Evolutionary conservation across 2,329 filamentous ascomycete genomes (phyloP).

Genomic region (Venturia nashicola): DNA sequence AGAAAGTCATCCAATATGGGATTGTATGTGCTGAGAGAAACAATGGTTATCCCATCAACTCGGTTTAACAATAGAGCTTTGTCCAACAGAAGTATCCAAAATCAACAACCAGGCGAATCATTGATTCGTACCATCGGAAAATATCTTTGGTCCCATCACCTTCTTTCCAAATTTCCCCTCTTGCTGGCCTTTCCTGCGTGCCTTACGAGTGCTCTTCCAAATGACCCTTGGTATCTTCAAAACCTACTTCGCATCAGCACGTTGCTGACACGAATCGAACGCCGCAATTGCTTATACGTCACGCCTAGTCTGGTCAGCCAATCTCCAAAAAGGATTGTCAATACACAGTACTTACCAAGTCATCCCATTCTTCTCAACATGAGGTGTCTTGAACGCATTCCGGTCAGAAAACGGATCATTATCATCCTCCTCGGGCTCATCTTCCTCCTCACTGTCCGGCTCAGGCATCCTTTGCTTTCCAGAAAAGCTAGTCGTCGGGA

Average conservation of each 20-base stretch:
- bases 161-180: background rate
- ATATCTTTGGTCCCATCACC: too few species aligned
- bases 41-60: too few species aligned
- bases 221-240: background rate
- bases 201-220: background rate
- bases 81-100: too few species aligned
- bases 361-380: constrained; percentile 27
- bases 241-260: background rate
- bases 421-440: constrained; percentile 23
- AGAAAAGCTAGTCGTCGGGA: constrained; percentile 13
- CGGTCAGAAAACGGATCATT: constrained; percentile 72
- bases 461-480: constrained; percentile 31
- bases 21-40: too few species aligned
- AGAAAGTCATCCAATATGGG: too few species aligned
- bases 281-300: background rate
- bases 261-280: background rate
- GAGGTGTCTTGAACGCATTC: constrained; percentile 53
- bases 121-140: too few species aligned
- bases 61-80: too few species aligned
- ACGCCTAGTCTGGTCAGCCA: background rate
- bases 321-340: background rate
- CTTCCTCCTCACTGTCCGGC: constrained; percentile 43
- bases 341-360: constrained; percentile 16
- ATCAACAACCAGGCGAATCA: too few species aligned
- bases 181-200: background rate